Percentiles rank a stretch among this genome's conserved stretches.
phyloP scores from a whole-genome alignment of 441 rosid genomes.

The Euphorbia schlechtendalii region DNA sequence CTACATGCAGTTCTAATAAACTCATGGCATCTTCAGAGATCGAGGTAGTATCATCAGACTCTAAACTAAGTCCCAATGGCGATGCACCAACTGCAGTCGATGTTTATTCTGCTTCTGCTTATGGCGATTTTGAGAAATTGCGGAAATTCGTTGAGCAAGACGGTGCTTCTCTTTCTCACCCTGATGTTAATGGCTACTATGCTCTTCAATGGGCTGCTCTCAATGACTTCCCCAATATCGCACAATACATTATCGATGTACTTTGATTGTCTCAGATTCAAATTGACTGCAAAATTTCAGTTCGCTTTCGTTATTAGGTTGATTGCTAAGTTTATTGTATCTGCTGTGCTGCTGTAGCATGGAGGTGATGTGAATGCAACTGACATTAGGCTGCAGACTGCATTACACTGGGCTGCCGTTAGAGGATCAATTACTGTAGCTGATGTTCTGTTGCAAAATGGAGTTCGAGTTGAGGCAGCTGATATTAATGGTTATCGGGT shows the following conservation, averaged over 20 bases:
- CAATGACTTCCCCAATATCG: constrained; percentile 56
- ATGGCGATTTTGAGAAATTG: constrained; percentile 62
- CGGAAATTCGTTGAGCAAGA: constrained; percentile 58
- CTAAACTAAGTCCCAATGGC: constrained; percentile 26
- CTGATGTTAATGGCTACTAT: constrained; percentile 62
- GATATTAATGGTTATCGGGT: constrained; percentile 79
- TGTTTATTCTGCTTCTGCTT: constrained; percentile 78
- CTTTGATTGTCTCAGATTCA: background rate
- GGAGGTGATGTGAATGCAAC: constrained; percentile 66
- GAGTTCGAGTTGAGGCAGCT: constrained; percentile 66
- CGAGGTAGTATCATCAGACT: constrained; percentile 50
- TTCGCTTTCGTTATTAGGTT: too few species aligned
- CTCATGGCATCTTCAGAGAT: constrained; percentile 76
- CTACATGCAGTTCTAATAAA: background rate
- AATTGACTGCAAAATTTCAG: too few species aligned
- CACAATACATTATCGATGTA: constrained; percentile 64
- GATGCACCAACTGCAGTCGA: constrained; percentile 33
- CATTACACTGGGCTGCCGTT: constrained; percentile 95
- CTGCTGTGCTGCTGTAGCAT: constrained; percentile 41
- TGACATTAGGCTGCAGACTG: constrained; percentile 63
- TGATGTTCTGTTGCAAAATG: constrained; percentile 63
- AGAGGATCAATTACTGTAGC: constrained; percentile 64
- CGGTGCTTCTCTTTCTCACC: constrained; percentile 45
- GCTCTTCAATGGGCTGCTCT: constrained; percentile 89
- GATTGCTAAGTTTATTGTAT: too few species aligned